Evolutionary conservation across 176 grass and related monocot genomes (phyloP), one percentile per base, ranked within the genome.

Genomic region (Triticum dicoccoides): DNA sequence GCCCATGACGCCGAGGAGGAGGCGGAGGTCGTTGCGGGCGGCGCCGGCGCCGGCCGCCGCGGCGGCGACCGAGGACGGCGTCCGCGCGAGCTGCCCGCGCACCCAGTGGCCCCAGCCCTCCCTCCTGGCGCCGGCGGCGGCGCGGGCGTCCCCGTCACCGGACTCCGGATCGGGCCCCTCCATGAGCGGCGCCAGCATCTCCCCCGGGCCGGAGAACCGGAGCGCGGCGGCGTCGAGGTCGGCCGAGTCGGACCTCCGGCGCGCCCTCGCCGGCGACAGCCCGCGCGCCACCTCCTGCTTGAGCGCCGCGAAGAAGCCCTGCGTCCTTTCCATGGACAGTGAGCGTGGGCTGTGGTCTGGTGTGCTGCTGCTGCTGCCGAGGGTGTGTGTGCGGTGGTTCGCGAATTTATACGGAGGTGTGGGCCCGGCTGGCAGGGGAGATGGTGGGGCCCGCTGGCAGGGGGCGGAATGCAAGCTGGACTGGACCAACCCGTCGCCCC

Each of bases 121-220:
- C 89, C 63, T 91, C 84, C 67, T 70, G 21, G 51, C 82, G 52
- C 59, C 63, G 11, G 9, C 56, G 8, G 77, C 65, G 21, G 8
- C 78, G 51, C 23, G 79, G 25, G 37, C 45, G 34, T 34, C 17
- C 30, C 73, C 91, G 74, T 93, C 87, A 42, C 79, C 58, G 71
- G 80, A 63, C 14, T 88, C 91, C 61, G 89, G 89, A 88, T 96
- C 94, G 27, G 91, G 94, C 1, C 94, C 94, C 74, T 96, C 94
- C 91, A 96, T 93, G 45, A 96, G 86, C 66, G 91, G 91, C 73
- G 85, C 89, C 39, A 93, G 94, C 67, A 86, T 90, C 87, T 93
- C 94, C 1, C 34, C 58, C 4, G 74, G 27, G 9, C 79, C 65
- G 61, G 73, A 25, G 73, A 75, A 54, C 27, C 80, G 25, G 34